Percentiles rank a stretch among this genome's conserved stretches.
Evolutionary conservation across 345 rosid species (phyloP).

Genomic region (Moricandia arvensis): DNA sequence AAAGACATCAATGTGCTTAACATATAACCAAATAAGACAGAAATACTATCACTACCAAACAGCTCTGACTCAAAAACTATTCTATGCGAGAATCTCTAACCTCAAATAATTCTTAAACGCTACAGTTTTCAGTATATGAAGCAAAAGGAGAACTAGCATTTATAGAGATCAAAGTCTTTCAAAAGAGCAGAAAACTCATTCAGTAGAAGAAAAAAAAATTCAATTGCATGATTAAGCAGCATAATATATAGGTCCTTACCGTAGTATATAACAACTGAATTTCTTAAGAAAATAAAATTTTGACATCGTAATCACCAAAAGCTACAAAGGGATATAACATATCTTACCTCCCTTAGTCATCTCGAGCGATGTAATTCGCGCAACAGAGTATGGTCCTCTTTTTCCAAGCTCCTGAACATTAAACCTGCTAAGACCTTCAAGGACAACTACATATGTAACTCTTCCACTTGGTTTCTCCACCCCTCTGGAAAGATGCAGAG

Average conservation of each 20-base stretch:
- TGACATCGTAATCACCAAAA: conserved; percentile 9
- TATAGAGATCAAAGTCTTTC: neutral
- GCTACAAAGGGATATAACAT: neutral
- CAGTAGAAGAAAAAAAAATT: neutral
- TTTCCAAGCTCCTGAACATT: conserved; percentile 90
- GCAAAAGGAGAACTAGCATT: neutral
- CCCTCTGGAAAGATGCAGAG: conserved; percentile 94
- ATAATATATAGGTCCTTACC: neutral
- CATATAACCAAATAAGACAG: conserved; percentile 15
- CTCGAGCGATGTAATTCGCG: conserved; percentile 84
- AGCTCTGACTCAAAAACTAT: neutral
- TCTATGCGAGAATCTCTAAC: conserved; percentile 7
- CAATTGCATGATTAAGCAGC: neutral
- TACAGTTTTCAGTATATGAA: neutral
- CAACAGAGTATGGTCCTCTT: conserved; percentile 86
- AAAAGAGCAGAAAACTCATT: conserved; percentile 2
- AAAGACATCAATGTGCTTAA: conserved; percentile 27
- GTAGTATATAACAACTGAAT: neutral
- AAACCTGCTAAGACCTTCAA: conserved; percentile 96
- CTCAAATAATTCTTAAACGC: neutral
- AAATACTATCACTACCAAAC: conserved; percentile 2
- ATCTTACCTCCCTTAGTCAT: conserved; percentile 81
- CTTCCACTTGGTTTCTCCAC: conserved; percentile 99
- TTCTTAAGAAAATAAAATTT: neutral
- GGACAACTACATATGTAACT: conserved; percentile 95